Conservation (phyloP, 495 filamentous ascomycete genomes). For the Neurospora africana region DNA sequence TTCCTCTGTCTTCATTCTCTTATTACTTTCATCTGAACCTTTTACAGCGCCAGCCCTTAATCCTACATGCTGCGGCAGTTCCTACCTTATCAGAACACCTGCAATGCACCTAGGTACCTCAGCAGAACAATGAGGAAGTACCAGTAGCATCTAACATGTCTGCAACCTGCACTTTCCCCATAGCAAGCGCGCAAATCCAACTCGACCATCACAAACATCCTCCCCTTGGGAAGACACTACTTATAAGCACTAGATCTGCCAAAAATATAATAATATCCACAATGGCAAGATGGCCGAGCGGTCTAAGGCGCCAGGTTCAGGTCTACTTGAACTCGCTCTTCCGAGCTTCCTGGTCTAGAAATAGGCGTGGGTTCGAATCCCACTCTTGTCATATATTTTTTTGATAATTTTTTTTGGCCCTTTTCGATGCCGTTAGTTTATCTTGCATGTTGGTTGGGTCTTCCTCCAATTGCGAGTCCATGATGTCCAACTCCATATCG, state of each 20-base stretch:
- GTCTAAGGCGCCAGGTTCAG: background rate
- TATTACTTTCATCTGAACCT: background rate
- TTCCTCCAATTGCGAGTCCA: background rate
- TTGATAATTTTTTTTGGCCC: background rate
- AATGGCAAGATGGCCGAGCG: background rate
- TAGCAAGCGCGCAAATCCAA: background rate
- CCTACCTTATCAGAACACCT: background rate
- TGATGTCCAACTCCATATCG: background rate
- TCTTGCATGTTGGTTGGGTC: background rate
- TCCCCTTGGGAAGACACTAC: background rate
- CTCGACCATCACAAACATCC: background rate
- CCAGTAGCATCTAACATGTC: background rate
- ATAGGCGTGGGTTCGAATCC: conserved; percentile 11
- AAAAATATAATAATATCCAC: background rate
- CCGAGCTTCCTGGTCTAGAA: background rate
- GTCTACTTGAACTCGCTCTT: background rate
- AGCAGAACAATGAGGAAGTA: background rate
- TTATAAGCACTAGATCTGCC: background rate
- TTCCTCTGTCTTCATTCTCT: background rate
- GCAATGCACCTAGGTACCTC: background rate
- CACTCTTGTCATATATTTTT: conserved; percentile 5
- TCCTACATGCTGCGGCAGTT: background rate
- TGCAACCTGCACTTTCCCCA: background rate
- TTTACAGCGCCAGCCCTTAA: background rate
- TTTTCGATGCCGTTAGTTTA: background rate